phyloP scores from a whole-genome alignment of 345 rosid genomes.

The Populus ilicifolia region DNA sequence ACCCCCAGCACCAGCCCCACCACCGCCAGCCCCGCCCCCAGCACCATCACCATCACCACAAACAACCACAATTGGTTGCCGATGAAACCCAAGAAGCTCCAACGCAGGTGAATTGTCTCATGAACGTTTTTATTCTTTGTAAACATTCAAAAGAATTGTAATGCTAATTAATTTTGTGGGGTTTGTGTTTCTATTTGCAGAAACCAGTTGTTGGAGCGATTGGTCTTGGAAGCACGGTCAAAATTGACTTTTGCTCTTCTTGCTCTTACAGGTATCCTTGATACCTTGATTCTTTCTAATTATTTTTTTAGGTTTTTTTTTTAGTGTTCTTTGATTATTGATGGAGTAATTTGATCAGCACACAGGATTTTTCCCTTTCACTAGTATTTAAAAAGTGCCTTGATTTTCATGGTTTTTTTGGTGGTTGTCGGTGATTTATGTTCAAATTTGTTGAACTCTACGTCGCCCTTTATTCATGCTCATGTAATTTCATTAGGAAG shows the following conservation, averaged over 20 bases:
- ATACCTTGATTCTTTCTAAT: not conserved
- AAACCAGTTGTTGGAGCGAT: conserved; percentile 40
- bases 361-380: not conserved
- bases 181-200: conserved; percentile 26
- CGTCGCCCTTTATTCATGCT: not conserved
- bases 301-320: not conserved
- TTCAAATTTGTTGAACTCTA: not conserved
- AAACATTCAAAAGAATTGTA: not conserved
- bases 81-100: conserved; percentile 48
- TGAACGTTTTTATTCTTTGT: not conserved
- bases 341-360: not conserved
- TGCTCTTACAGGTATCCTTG: conserved; percentile 66
- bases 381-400: no score
- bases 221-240: conserved; percentile 62
- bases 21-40: conserved; percentile 34
- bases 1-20: no score
- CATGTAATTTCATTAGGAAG: not conserved
- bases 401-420: not conserved
- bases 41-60: conserved; percentile 28
- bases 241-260: conserved; percentile 77
- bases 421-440: not conserved
- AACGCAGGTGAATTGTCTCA: conserved; percentile 31
- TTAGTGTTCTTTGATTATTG: not conserved
- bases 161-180: not conserved
- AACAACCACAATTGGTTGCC: not conserved